Base-by-base conservation (phyloP, 495 filamentous ascomycete genomes). In the Penicillium verhagenii region DNA sequence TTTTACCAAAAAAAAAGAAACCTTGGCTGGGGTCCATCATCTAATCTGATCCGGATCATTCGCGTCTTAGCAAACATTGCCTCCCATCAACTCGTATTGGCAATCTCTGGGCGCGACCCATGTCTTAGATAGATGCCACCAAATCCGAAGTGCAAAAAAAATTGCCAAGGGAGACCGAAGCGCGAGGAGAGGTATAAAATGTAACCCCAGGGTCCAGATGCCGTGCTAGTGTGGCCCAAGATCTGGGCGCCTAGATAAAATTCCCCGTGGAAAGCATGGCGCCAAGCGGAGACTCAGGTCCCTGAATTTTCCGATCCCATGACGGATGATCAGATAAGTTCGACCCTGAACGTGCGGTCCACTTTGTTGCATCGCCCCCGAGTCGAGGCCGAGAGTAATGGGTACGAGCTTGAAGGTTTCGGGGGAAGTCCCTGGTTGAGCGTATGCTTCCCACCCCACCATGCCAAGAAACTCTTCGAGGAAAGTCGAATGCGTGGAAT, bases 261-360 rank as follows among this genome's bases (percentile, higher is more conserved):
- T 10, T 13, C 48, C 42, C 38, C 50, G 44, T 44, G 16, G 11
- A 10, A 42, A 13, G 39, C 39, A 21, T 42, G 39, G 39, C 39
- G 49, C 38, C 49, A 52, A 52, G 49, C 21, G 25, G 24, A 42
- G 10, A 9, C 20, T 47, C n/a, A n/a, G n/a, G 24, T 55, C 26
- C 45, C 45, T 55, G 40, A 38, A 50, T 35, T n/a, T 44, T 18
- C 53, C 37, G 53, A 49, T 16, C 10, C 7, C 14, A 42, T 29
- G 28, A 46, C 5, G 24, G 46, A 49, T 26, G 9, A 49, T 49
- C 53, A 55, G 53, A 55, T 55, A 49, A 55, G n/a, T 55, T 19
- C 19, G 19, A 28, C n/a, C 10, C 19, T 23, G 9, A 13, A 43
- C 5, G 2, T 38, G 45, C 20, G 45, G 2, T 16, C 11, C 14